These are phyloP conservation scores for Tanacetum coccineum DNA, from an alignment of 129 eudicot species.

Conservation along the genomic window DNA sequence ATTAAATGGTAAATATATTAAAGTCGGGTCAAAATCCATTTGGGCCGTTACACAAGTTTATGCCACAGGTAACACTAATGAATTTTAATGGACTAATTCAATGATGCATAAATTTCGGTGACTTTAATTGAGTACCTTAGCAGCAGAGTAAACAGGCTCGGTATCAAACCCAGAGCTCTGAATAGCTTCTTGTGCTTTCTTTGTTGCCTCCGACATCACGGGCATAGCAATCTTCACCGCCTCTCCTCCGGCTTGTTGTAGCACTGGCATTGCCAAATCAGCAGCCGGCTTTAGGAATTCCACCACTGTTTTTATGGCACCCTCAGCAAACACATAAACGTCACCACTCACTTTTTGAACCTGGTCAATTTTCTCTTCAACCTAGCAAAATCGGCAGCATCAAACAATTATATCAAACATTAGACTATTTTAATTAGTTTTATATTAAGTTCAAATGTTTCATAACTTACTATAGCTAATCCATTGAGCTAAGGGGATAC, in stretches of 20 bases:
- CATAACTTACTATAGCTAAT: no score
- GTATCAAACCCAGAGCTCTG: slow-evolving; percentile 80
- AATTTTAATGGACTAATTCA: no score
- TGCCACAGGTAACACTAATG: no score
- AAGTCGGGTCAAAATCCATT: no score
- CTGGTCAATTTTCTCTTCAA: slow-evolving; percentile 72
- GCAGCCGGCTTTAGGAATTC: slow-evolving; percentile 65
- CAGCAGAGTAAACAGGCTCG: slow-evolving; percentile 60
- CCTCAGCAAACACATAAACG: slow-evolving; percentile 40
- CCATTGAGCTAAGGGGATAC: no score
- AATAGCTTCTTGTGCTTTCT: slow-evolving; percentile 83
- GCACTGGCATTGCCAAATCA: slow-evolving; percentile 70
- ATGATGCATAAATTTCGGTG: no score
- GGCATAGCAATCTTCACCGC: slow-evolving; percentile 83
- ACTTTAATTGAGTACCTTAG: slow-evolving; percentile 46
- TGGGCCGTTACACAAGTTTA: no score
- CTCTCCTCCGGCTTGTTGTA: slow-evolving; percentile 77
- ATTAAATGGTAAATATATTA: background rate
- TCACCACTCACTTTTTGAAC: slow-evolving; percentile 64
- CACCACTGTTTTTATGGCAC: slow-evolving; percentile 45
- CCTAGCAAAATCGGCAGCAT: slow-evolving; percentile 30
- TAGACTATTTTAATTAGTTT: no score
- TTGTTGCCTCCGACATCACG: slow-evolving; percentile 64
- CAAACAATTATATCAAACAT: slow-evolving; percentile 21
- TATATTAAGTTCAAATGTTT: no score